Base-by-base conservation (phyloP, 257 asterid genomes). In the Ligustrum vulgare region DNA sequence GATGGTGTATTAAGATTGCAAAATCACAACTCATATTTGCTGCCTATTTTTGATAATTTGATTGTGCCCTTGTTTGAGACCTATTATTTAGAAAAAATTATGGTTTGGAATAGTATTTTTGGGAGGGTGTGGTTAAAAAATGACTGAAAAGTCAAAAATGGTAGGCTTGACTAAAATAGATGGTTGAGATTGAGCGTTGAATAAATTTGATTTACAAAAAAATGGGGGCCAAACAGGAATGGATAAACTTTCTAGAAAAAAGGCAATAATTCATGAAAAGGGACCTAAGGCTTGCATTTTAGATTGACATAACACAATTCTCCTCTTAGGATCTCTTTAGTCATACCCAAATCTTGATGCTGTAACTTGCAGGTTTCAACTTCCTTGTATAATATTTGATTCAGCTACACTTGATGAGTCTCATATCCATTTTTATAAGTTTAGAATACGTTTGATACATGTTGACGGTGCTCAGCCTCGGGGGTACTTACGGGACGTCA, bases 271-370 rank as follows among this genome's bases (percentile, higher is more conserved):
- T 2, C 63, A 22, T 34, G 67, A 67, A 49, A 72, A 43, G 64
- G 36, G 47, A 18, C 70, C 37, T 64, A 74, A 67, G 47, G 54
- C 67, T 36, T n/a, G 11, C 35, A 74, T 73, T 9, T 37, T 82
- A 80, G 89, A 78, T 82, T 60, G 65, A 85, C 86, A 86, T 71
- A 82, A 85, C 81, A 63, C 23, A 23, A 3, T 25, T 22, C 31
- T 37, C 33, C 66, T 28, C 43, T 43, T 37, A 69, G 84, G 75
- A 58, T 69, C 45, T 54, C 33, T n/a, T 60, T 33, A 79, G 87
- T 86, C 87, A 34, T 32, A 69, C 80, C 84, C 78, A 71, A 72
- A 47, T 72, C 64, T 76, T n/a, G 62, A 51, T 51, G 63, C 63
- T n/a, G 60, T 49, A 15, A 49, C 23, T 54, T 54, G 63, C 20